A percentile compares a stretch with the other conserved stretches of the same genome.
phyloP scores from a whole-genome alignment of 2,329 filamentous ascomycete genomes.

The Lanzia echinophila region DNA sequence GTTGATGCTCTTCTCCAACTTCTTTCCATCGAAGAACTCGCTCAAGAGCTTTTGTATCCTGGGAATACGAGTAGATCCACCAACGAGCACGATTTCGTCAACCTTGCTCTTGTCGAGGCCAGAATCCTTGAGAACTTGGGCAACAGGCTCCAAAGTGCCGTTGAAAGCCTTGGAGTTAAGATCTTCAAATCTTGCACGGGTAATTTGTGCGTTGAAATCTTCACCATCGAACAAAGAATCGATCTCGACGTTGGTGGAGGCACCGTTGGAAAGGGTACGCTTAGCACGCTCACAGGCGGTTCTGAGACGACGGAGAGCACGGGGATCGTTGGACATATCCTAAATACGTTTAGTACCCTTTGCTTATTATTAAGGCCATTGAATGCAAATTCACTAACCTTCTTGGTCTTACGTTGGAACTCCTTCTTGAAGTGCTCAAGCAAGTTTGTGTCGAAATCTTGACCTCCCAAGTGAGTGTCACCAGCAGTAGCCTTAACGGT shows the following conservation, averaged over 20 bases:
- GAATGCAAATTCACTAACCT: not conserved
- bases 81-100: constrained; percentile 97
- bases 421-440: constrained; percentile 97
- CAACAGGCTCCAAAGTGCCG: constrained; percentile 89
- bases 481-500: constrained; percentile 97
- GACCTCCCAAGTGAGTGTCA: constrained; percentile 93
- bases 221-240: constrained; percentile 97
- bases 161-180: constrained; percentile 93
- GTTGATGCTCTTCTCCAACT: constrained; percentile 99
- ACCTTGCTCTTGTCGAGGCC: constrained; percentile 81
- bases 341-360: not conserved
- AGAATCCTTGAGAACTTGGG: constrained; percentile 94
- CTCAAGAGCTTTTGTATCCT: constrained; percentile 97
- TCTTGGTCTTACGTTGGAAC: constrained; percentile 47
- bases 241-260: constrained; percentile 96
- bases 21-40: constrained; percentile 99
- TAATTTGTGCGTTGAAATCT: constrained; percentile 96
- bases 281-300: constrained; percentile 99
- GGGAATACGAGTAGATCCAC: constrained; percentile 98
- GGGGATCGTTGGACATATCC: constrained; percentile 71
- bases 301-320: constrained; percentile 90
- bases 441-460: constrained; percentile 94
- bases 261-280: constrained; percentile 95
- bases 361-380: not conserved
- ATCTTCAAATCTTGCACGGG: constrained; percentile 98